Evolutionary conservation across 371 early-diverging fungal species (phyloP), one percentile per base, ranked within the genome.

Genomic region (Syncephalastrum contaminatum): DNA sequence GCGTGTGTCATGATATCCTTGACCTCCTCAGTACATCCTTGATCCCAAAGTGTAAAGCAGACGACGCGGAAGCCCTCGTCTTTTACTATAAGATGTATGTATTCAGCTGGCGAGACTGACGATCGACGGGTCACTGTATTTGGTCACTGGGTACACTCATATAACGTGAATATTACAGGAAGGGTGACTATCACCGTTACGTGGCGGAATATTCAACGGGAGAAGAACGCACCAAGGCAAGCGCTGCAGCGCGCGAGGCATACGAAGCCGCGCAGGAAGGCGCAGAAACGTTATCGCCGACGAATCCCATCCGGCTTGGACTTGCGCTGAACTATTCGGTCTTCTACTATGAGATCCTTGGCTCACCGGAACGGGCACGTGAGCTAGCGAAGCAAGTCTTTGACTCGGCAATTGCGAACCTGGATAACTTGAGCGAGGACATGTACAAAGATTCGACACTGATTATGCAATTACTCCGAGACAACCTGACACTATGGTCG

Each of bases 141-240:
- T 43, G 27, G 16, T 50, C 53, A 53, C 10, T 51, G 53, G 44
- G 16, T 48, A 39, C 51, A 10, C 19, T 30, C 5, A 30, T 30
- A 30, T 30, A 30, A 30, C 36, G 15, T 56, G 15, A 30, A 8
- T 24, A 19, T 41, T 62, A 56, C 55, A 86, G 86, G 87, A 92
- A 92, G 76, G 95, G 92, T 16, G 95, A 95, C 71, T 95, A 95
- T 83, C 88, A 89, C 75, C 82, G 96, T 60, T 95, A 95, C 73
- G 84, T 92, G 52, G 94, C 96, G 55, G 96, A 95, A 72, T 88
- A 93, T 66, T 75, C 88, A 49, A 65, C 72, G 12, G 90, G 82
- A 25, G 89, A 90, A 46, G 81, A 82, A 60, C 77, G 88, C 50
- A 79, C 81, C 60, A 83, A 87, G 48, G 84, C 88, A 46, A 81